Conservation (phyloP, 1,139 yeast genomes). For the Taphrina pruni region DNA sequence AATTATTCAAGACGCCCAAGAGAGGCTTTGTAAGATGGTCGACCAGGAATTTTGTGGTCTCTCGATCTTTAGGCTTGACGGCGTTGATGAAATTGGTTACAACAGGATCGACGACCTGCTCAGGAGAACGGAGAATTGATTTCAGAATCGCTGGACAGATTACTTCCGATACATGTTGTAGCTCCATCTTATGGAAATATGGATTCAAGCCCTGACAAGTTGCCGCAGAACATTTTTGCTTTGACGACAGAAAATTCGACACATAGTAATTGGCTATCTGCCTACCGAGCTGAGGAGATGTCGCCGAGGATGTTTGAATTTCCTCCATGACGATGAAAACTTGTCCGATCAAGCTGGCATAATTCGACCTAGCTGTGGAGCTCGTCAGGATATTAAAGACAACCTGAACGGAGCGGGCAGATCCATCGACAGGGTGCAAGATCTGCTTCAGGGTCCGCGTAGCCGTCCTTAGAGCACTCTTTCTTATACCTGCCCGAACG, state of each 20-base stretch:
- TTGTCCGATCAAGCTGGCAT: slow-evolving; percentile 24
- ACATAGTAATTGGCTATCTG: slow-evolving; percentile 7
- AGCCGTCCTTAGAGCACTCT: slow-evolving; percentile 7
- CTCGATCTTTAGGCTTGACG: slow-evolving; percentile 52
- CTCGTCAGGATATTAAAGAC: background rate
- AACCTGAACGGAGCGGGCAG: background rate
- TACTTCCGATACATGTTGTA: slow-evolving; percentile 55
- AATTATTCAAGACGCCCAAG: slow-evolving; percentile 70
- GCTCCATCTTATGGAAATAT: slow-evolving; percentile 1
- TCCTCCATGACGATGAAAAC: background rate
- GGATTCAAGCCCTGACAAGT: slow-evolving; percentile 24
- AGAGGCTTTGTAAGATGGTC: slow-evolving; percentile 64
- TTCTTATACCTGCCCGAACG: slow-evolving; percentile 19
- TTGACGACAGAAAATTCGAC: slow-evolving; percentile 18
- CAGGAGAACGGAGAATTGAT: slow-evolving; percentile 81
- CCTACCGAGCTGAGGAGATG: background rate
- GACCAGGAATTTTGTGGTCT: slow-evolving; percentile 55
- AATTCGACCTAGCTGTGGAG: background rate
- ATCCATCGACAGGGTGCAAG: background rate
- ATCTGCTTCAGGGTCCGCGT: background rate
- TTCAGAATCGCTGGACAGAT: slow-evolving; percentile 74
- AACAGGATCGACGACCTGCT: slow-evolving; percentile 63
- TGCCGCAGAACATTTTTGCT: background rate
- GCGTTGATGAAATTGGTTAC: slow-evolving; percentile 59
- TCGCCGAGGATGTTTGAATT: background rate